Base-by-base conservation (phyloP, 805 yeast genomes). In the Lachancea lanzarotensis region DNA sequence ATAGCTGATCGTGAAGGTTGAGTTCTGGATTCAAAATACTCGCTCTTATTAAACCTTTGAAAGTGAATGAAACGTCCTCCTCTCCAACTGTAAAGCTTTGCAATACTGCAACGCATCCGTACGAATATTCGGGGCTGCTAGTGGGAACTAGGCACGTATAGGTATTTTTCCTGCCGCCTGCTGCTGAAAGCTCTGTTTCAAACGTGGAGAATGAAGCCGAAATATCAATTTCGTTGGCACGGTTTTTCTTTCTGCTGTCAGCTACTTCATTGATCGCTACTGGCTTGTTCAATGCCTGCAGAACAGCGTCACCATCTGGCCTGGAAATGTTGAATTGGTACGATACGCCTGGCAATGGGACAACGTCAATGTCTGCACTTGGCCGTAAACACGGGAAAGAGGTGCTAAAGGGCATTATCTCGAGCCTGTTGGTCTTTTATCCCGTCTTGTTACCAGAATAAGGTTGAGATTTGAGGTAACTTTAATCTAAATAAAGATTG, bases 331-430 rank as follows among this genome's bases (percentile, higher is more conserved):
- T 67, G n/a, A 81, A 76, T 45, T 76, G 73, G 60, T 81, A 81
- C 19, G 79, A 68, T 34, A 81, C 74, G 0, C 85, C 85, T 1
- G 88, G 86, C 8, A 81, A 54, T 26, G 79, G 69, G 12, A 81
- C 77, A 42, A 71, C 55, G 1, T 55, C 38, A 1, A 66, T 56
- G 12, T 53, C 45, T 19, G 43, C 45, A 15, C 45, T 34, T 20
- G 55, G 45, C 7, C 47, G 42, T 30, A 52, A 44, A 37, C 56
- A 35, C 10, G 44, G 39, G 12, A 41, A 34, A 9, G 22, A 16
- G 12, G 31, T 3, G 20, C 32, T 12, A 11, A 33, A 36, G n/a
- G 39, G 39, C 31, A 36, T 36, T 30, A 12, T 30, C 6, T 30
- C 33, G 5, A 15, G 9, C 17, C n/a, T 34, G 17, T 3, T 6